Percentiles rank a stretch among this genome's conserved stretches.
phyloP scores from a whole-genome alignment of 345 rosid genomes.

The Physaria fendleri region DNA sequence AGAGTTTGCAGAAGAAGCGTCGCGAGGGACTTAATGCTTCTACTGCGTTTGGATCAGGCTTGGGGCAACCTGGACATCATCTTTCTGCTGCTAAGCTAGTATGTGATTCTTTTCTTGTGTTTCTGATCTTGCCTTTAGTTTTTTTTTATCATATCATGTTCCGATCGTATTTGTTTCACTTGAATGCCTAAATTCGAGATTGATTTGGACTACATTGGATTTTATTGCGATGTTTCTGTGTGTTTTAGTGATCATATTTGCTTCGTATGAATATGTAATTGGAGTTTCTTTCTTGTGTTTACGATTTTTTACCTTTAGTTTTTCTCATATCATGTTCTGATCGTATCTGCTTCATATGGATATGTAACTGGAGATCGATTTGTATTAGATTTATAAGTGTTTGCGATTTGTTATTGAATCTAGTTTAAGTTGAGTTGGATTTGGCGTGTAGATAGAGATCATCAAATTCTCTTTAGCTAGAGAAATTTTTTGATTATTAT shows the following conservation, averaged over 20 bases:
- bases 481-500: background rate
- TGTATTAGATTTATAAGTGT: background rate
- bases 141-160: background rate
- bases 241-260: background rate
- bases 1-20: conserved; percentile 67
- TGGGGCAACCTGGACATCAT: conserved; percentile 25
- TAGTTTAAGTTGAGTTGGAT: background rate
- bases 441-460: background rate
- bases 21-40: conserved; percentile 54
- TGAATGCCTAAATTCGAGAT: background rate
- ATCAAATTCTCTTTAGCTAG: background rate
- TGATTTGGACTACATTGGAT: background rate
- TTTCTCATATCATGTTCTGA: background rate
- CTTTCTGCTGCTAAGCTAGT: conserved; percentile 51
- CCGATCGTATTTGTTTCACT: background rate
- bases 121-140: background rate
- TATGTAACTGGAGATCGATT: background rate
- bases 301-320: background rate
- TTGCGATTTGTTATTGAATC: background rate
- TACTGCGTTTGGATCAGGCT: conserved; percentile 6
- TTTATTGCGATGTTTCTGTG: no score
- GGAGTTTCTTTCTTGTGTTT: background rate
- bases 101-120: background rate
- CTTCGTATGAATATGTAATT: background rate
- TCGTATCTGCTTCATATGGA: no score